These are phyloP conservation scores for Furcasterigmium sp. DNA, from an alignment of 2,329 filamentous ascomycete species.

Conservation along the genomic window DNA sequence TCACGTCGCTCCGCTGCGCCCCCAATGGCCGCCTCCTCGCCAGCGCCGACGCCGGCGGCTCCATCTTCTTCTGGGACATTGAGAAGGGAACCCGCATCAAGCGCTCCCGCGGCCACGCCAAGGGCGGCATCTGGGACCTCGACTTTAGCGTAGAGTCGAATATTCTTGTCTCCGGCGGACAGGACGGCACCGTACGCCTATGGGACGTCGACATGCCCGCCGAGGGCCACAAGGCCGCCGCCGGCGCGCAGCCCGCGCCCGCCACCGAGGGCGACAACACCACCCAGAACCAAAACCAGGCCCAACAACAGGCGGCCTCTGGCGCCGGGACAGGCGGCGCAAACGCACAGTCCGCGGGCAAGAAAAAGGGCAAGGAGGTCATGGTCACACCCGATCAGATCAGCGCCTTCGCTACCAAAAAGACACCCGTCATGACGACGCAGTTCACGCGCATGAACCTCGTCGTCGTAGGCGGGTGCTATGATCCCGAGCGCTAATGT, in stretches of 20 bases:
- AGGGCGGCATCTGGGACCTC: slow-evolving; percentile 88
- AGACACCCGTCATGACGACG: slow-evolving; percentile 89
- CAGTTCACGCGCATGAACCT: slow-evolving; percentile 94
- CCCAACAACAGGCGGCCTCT: slow-evolving; percentile 36
- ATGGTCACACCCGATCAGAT: slow-evolving; percentile 92
- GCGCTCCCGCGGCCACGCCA: slow-evolving; percentile 87
- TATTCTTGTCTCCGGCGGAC: slow-evolving; percentile 82
- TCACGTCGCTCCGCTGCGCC: slow-evolving; percentile 79
- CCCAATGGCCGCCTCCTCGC: slow-evolving; percentile 88
- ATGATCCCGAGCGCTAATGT: slow-evolving; percentile 45
- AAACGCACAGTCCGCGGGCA: slow-evolving; percentile 28
- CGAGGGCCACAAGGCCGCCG: slow-evolving; percentile 54
- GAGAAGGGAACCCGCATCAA: slow-evolving; percentile 82
- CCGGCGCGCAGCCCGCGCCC: slow-evolving; percentile 25
- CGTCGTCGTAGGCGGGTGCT: slow-evolving; percentile 76
- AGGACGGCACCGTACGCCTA: slow-evolving; percentile 86
- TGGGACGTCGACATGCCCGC: slow-evolving; percentile 83
- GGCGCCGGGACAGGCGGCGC: slow-evolving; percentile 10
- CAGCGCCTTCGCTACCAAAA: slow-evolving; percentile 91
- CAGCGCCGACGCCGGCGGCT: slow-evolving; percentile 80
- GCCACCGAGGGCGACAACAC: slow-evolving; percentile 21
- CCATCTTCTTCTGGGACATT: slow-evolving; percentile 92
- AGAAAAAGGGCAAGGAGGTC: slow-evolving; percentile 86
- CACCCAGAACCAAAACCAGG: too few relatives aligned
- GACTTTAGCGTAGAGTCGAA: slow-evolving; percentile 92